Evolutionary conservation across 1,284 basidiomycete species (phyloP), one percentile per base, ranked within the genome.

Genomic region (Trametes versicolor): DNA sequence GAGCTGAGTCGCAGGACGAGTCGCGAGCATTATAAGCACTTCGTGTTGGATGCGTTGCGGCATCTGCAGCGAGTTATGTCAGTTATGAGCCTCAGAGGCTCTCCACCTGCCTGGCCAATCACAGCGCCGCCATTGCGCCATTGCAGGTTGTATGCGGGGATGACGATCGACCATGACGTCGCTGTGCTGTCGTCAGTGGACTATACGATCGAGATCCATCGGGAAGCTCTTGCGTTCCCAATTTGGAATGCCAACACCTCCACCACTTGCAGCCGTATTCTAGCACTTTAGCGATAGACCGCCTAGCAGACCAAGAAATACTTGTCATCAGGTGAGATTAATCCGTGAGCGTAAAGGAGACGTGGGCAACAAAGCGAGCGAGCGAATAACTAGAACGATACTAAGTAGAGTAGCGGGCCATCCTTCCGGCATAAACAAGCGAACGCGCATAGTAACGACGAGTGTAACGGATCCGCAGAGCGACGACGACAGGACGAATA

Each of bases 141-240:
- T 19, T 17, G 32, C 21, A 2, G n/a, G 25, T 32, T 32, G 8
- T 36, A 8, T 19, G 53, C 27, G n/a, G n/a, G 50, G 19, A 36
- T 51, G 50, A 51, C 50, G 50, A 51, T 51, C 58, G 37, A 4
- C 37, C 32, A 58, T 56, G 54, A 61, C 54, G 63, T 57, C 63
- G 59, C 47, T 47, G 12, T 4, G 36, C 47, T 47, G 58, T 27
- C 48, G 47, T 27, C 45, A 54, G 52, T 25, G 25, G 8, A 12
- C 2, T n/a, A 17, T 3, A 39, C 41, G 61, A 66, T 66, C 61
- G 65, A 66, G 65, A 66, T 66, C 29, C 23, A 66, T 66, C 65
- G 65, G 65, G 65, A 66, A 60, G 65, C 58, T 25, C 12, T 49
- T 60, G 61, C 43, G 15, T 55, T 53, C 53, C 53, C 21, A 21